phyloP scores from a whole-genome alignment of 2,329 filamentous ascomycete genomes.

The Fusarium piperis region DNA sequence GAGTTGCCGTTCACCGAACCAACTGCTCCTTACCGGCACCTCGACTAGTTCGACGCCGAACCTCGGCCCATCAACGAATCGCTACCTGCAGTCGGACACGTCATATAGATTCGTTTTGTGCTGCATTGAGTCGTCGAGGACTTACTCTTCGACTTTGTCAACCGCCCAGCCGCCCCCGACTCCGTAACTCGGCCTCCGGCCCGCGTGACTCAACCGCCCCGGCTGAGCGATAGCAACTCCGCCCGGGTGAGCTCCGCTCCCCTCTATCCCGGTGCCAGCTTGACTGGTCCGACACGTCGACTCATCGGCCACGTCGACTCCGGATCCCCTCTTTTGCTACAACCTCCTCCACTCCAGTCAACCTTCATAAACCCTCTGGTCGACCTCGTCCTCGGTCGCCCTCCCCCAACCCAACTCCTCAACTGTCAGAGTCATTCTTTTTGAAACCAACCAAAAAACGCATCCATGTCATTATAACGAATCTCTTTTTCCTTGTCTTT shows the following conservation, averaged over 20 bases:
- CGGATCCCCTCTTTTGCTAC: slow-evolving; percentile 21
- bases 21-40: not conserved
- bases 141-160: slow-evolving; percentile 29
- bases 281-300: slow-evolving; percentile 44
- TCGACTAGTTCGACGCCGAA: slow-evolving; percentile 11
- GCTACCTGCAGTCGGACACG: slow-evolving; percentile 4
- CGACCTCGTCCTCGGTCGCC: slow-evolving; percentile 45
- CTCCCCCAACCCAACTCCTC: slow-evolving; percentile 15
- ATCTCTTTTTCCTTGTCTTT: slow-evolving; percentile 47
- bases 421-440: slow-evolving; percentile 45
- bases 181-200: slow-evolving; percentile 30
- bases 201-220: slow-evolving; percentile 38
- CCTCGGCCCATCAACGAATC: slow-evolving; percentile 22
- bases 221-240: slow-evolving; percentile 37
- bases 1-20: slow-evolving; percentile 15
- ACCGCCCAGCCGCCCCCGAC: slow-evolving; percentile 14
- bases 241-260: slow-evolving; percentile 46
- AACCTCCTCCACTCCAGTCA: slow-evolving; percentile 9
- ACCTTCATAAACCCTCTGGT: slow-evolving; percentile 25
- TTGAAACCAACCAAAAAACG: slow-evolving; percentile 42
- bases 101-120: slow-evolving; percentile 23
- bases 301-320: slow-evolving; percentile 43
- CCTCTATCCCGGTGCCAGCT: slow-evolving; percentile 41
- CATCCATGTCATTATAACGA: slow-evolving; percentile 58
- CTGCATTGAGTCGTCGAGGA: slow-evolving; percentile 42